phyloP scores from a whole-genome alignment of 2,329 filamentous ascomycete genomes.

The Aschersonia sp. region DNA sequence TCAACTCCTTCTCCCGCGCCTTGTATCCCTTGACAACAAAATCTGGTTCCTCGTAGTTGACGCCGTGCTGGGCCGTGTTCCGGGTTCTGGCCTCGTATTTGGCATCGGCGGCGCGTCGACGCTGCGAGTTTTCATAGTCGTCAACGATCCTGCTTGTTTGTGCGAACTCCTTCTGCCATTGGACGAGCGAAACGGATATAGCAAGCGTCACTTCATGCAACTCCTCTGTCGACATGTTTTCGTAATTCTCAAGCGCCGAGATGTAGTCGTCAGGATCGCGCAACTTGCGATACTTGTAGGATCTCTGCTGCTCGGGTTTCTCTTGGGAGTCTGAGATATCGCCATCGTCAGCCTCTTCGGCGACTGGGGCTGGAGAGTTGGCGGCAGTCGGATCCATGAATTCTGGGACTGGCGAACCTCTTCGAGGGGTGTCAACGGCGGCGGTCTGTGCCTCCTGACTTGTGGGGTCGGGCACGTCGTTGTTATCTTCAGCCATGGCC shows the following conservation, averaged over 20 bases:
- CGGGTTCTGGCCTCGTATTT: slow-evolving; percentile 30
- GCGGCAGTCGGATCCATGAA: slow-evolving; percentile 20
- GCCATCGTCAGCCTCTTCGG: slow-evolving; percentile 20
- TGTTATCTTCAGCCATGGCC: slow-evolving; percentile 17
- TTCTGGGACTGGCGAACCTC: slow-evolving; percentile 24
- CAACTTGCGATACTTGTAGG: slow-evolving; percentile 34
- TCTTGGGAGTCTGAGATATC: slow-evolving; percentile 22
- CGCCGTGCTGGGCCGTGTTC: slow-evolving; percentile 21
- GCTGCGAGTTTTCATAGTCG: slow-evolving; percentile 41
- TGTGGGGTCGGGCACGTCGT: slow-evolving; percentile 15
- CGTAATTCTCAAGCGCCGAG: slow-evolving; percentile 32
- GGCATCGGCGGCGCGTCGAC: slow-evolving; percentile 32
- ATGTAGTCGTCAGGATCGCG: slow-evolving; percentile 34
- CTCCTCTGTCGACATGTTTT: slow-evolving; percentile 31
- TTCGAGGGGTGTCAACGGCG: slow-evolving; percentile 21
- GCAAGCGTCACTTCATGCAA: slow-evolving; percentile 29
- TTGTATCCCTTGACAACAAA: slow-evolving; percentile 40
- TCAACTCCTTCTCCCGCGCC: slow-evolving; percentile 27
- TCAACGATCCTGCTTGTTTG: slow-evolving; percentile 35
- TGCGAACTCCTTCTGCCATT: slow-evolving; percentile 41
- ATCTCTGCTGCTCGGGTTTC: slow-evolving; percentile 11
- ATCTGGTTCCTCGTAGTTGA: slow-evolving; percentile 33
- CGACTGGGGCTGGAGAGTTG: slow-evolving; percentile 21
- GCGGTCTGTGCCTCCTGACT: slow-evolving; percentile 19
- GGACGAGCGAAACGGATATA: slow-evolving; percentile 28